phyloP scores from a whole-genome alignment of 2,329 filamentous ascomycete genomes.

The Sporothrix brasiliensis region DNA sequence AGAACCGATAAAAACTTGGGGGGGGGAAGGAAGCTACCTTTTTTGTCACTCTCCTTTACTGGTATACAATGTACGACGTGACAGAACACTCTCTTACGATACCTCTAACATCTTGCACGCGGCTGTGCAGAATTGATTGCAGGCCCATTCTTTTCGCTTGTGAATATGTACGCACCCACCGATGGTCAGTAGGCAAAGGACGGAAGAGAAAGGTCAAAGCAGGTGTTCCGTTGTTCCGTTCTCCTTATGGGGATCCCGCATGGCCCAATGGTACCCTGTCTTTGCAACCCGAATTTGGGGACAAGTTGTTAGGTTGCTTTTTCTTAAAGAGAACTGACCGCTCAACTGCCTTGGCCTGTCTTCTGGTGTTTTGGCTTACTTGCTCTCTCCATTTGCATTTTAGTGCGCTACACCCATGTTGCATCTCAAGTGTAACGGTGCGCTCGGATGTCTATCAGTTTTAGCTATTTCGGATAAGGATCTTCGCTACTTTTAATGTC shows the following conservation, averaged over 20 bases:
- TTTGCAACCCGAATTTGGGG: too few relatives aligned
- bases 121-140: not conserved
- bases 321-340: too few relatives aligned
- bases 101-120: not conserved
- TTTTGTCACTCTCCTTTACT: not conserved
- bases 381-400: not conserved
- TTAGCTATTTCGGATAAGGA: not conserved
- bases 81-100: not conserved
- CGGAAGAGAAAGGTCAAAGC: conserved; percentile 7
- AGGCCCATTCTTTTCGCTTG: not conserved
- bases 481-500: not conserved
- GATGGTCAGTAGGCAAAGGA: not conserved
- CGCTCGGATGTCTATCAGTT: conserved; percentile 14
- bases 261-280: not conserved
- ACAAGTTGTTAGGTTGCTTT: not conserved
- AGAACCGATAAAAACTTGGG: not conserved
- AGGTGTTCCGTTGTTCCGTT: not conserved
- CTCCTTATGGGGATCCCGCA: not conserved
- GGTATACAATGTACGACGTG: not conserved
- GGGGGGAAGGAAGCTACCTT: not conserved
- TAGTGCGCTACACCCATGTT: not conserved
- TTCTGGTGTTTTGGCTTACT: not conserved
- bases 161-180: not conserved
- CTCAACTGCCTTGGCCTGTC: not conserved
- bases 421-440: conserved; percentile 6